Evolutionary conservation across 768 basidiomycete genomes (phyloP).

Genomic region (Pisolithus marmoratus): DNA sequence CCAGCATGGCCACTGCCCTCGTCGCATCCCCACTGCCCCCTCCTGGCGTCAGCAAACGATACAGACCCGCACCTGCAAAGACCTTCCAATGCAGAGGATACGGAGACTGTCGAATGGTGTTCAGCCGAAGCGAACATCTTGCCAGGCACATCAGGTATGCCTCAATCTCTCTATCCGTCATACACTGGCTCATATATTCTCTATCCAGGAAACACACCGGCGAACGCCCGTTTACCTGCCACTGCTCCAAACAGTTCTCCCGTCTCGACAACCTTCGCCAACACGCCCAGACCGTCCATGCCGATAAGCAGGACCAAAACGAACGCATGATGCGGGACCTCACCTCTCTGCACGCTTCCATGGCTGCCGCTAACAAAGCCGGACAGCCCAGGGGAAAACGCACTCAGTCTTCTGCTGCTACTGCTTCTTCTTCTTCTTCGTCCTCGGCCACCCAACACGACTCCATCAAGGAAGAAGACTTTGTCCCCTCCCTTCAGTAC

Average conservation of each 20-base stretch:
- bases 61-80: conserved; percentile 82
- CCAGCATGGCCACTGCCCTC: conserved; percentile 28
- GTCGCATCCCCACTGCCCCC: conserved; percentile 22
- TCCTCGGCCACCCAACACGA: conserved; percentile 17
- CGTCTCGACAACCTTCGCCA: conserved; percentile 96
- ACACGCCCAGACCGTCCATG: conserved; percentile 94
- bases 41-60: conserved; percentile 50
- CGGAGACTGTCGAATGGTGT: conserved; percentile 95
- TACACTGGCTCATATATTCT: too few species aligned
- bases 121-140: conserved; percentile 91
- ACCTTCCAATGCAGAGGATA: conserved; percentile 94
- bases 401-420: conserved; percentile 19
- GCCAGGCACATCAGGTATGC: conserved; percentile 90
- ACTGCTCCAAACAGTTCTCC: conserved; percentile 93
- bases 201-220: conserved; percentile 89
- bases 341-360: conserved; percentile 74
- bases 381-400: conserved; percentile 36
- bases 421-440: conserved; percentile 14
- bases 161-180: too few species aligned
- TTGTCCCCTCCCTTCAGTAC: conserved; percentile 33
- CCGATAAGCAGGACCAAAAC: conserved; percentile 88
- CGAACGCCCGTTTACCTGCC: conserved; percentile 93
- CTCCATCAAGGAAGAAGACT: conserved; percentile 41
- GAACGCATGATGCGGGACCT: conserved; percentile 90
- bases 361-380: conserved; percentile 52